These are phyloP conservation scores for Teunomyces gatunensis DNA, from an alignment of 805 yeast species.

Conservation along the genomic window DNA sequence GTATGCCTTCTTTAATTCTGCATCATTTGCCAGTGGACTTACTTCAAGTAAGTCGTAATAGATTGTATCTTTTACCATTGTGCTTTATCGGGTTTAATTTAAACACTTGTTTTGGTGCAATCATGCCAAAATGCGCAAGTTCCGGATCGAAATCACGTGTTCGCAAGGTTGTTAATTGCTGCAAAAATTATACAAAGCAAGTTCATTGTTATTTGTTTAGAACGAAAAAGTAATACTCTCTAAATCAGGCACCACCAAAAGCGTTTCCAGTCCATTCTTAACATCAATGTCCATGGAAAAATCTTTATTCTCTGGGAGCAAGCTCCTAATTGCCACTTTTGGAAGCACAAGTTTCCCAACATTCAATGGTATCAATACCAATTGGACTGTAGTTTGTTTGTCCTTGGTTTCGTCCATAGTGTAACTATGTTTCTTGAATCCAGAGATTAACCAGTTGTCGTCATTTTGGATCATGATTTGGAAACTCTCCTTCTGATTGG, in stretches of 20 bases:
- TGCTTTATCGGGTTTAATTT: not conserved
- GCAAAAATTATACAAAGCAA: not conserved
- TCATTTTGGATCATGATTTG: slow-evolving; percentile 48
- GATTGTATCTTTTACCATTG: slow-evolving; percentile 82
- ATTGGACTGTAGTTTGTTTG: slow-evolving; percentile 19
- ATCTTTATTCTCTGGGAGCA: slow-evolving; percentile 23
- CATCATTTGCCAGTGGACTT: slow-evolving; percentile 62
- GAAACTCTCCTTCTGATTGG: slow-evolving; percentile 23
- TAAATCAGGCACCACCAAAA: slow-evolving; percentile 68
- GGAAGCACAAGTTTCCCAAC: slow-evolving; percentile 76
- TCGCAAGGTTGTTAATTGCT: not conserved
- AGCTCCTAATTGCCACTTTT: slow-evolving; percentile 41
- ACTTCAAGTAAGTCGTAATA: slow-evolving; percentile 84
- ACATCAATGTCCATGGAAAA: slow-evolving; percentile 58
- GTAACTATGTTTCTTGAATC: slow-evolving; percentile 57
- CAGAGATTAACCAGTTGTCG: slow-evolving; percentile 82
- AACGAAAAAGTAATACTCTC: slow-evolving; percentile 62
- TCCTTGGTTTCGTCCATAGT: slow-evolving; percentile 20
- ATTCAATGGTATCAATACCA: slow-evolving; percentile 69
- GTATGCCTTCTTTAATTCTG: slow-evolving; percentile 91
- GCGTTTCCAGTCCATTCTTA: slow-evolving; percentile 64
- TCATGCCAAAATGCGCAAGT: not conserved
- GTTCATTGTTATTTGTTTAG: slow-evolving; percentile 18
- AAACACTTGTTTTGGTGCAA: too few species aligned
- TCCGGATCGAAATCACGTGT: not conserved